These are phyloP conservation scores for Prunus campanulata DNA, from an alignment of 306 rosid genomes.

Conservation along the genomic window DNA sequence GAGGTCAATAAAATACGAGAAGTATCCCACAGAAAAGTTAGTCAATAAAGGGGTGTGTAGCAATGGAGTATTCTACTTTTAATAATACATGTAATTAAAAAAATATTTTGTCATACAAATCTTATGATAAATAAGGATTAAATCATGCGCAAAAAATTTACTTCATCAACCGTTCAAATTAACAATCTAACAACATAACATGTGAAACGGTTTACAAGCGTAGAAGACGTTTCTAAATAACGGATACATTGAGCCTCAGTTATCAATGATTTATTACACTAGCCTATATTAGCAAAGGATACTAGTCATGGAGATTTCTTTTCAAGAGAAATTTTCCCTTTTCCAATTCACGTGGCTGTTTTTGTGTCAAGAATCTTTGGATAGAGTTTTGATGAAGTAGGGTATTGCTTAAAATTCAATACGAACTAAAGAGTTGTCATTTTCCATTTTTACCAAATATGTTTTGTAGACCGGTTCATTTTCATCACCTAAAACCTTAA, in stretches of 20 bases:
- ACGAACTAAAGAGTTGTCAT: constrained; percentile 21
- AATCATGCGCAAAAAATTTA: background rate
- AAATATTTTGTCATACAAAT: background rate
- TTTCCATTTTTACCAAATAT: constrained; percentile 6
- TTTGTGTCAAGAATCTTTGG: constrained; percentile 24
- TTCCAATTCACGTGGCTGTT: constrained; percentile 27
- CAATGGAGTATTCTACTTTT: constrained; percentile 11
- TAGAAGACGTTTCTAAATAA: background rate
- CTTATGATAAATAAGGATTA: background rate
- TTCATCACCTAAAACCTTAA: constrained; percentile 9
- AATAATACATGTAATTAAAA: background rate
- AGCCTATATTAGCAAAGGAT: constrained; percentile 40
- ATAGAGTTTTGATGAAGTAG: constrained; percentile 24
- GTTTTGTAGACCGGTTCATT: constrained; percentile 12
- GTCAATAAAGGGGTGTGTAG: constrained; percentile 36
- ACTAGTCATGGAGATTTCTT: constrained; percentile 44
- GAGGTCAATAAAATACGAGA: constrained; percentile 34
- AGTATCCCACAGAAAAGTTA: constrained; percentile 38
- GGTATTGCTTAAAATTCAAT: constrained; percentile 35
- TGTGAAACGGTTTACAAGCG: background rate
- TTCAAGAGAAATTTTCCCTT: constrained; percentile 27
- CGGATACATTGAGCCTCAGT: constrained; percentile 4
- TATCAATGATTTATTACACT: constrained; percentile 47
- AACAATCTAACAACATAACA: background rate
- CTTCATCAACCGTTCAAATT: background rate